Conservation (phyloP, 805 yeast genomes). For the Kuraishia floccosa region DNA sequence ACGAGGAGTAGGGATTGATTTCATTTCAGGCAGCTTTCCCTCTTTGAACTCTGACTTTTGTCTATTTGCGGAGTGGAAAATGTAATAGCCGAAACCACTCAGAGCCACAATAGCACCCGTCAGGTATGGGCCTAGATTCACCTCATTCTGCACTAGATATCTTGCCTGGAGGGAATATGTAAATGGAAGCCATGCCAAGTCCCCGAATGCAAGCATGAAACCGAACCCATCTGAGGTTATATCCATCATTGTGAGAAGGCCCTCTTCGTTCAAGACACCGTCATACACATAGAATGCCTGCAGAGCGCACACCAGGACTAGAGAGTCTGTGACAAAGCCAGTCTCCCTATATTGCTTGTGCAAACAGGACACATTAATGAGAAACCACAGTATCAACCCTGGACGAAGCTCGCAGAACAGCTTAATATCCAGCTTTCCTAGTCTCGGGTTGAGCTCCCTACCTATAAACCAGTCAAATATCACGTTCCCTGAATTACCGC, state of each 20-base stretch:
- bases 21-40: conserved; percentile 60
- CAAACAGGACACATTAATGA: conserved; percentile 66
- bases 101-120: conserved; percentile 29
- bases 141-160: conserved; percentile 56
- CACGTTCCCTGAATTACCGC: conserved; percentile 72
- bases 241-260: conserved; percentile 89
- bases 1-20: conserved; percentile 57
- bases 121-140: conserved; percentile 35
- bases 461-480: conserved; percentile 96
- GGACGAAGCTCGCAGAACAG: conserved; percentile 91
- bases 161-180: conserved; percentile 82
- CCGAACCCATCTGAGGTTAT: conserved; percentile 96
- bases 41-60: conserved; percentile 79
- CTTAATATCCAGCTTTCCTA: conserved; percentile 80
- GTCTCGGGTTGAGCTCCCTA: conserved; percentile 86
- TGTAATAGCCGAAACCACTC: conserved; percentile 57
- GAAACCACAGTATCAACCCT: conserved; percentile 79
- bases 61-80: conserved; percentile 75
- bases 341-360: conserved; percentile 64
- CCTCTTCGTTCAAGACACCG: conserved; percentile 87
- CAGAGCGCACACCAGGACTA: conserved; percentile 53
- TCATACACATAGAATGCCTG: conserved; percentile 83
- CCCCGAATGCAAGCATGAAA: conserved; percentile 92
- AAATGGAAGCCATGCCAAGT: conserved; percentile 86
- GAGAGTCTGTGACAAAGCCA: conserved; percentile 59